These are phyloP conservation scores for Didymella pomorum DNA, from an alignment of 2,329 filamentous ascomycete genomes.

Conservation along the genomic window DNA sequence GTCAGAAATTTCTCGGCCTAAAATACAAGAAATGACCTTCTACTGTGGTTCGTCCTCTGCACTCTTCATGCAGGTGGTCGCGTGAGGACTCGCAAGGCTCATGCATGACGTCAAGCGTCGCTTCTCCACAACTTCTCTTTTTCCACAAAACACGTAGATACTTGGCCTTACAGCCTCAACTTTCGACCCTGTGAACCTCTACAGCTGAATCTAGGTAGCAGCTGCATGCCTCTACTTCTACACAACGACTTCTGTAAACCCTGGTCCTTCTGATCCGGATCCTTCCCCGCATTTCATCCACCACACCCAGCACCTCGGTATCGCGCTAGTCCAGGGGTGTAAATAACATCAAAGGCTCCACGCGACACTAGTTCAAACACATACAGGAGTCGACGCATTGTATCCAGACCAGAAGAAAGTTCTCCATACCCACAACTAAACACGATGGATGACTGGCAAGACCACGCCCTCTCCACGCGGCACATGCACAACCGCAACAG, in stretches of 20 bases:
- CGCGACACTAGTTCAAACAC: no score
- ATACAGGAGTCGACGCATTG: no score
- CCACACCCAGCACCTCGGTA: neutral
- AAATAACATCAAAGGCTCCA: no score
- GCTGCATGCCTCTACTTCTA: no score
- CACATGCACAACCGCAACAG: slow-evolving; percentile 37
- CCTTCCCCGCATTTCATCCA: slow-evolving; percentile 17
- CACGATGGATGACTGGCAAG: slow-evolving; percentile 38
- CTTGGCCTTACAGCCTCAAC: neutral
- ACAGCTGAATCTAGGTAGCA: no score
- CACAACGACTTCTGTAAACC: no score
- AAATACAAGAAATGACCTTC: no score
- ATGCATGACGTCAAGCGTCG: slow-evolving; percentile 10
- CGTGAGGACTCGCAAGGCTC: slow-evolving; percentile 1
- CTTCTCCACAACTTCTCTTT: neutral
- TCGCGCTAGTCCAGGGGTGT: neutral
- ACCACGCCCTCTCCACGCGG: slow-evolving; percentile 32
- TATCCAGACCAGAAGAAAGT: no score
- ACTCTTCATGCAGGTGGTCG: slow-evolving; percentile 11
- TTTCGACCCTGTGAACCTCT: no score
- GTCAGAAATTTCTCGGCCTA: no score
- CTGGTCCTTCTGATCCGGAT: neutral
- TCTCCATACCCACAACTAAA: no score
- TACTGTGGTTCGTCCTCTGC: neutral
- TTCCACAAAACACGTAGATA: neutral